phyloP scores from a whole-genome alignment of 768 basidiomycete species.

The Kwoniella bestiolae region DNA sequence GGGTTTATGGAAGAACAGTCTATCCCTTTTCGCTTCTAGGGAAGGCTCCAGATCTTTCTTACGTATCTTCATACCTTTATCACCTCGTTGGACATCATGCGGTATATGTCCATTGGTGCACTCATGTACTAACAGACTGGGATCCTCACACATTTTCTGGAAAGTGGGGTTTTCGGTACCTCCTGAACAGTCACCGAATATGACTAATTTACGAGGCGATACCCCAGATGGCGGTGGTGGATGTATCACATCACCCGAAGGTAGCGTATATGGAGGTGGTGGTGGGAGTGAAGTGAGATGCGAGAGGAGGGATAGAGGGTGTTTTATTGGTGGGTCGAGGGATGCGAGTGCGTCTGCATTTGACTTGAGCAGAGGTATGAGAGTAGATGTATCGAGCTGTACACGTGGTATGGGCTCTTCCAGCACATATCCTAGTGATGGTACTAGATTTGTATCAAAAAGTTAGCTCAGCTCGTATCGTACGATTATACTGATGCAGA shows the following conservation, averaged over 20 bases:
- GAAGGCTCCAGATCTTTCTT: constrained; percentile 67
- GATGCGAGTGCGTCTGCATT: constrained; percentile 42
- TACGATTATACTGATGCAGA: too few species aligned
- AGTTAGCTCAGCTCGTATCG: not conserved
- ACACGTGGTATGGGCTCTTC: constrained; percentile 48
- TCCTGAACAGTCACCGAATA: constrained; percentile 55
- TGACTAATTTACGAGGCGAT: constrained; percentile 46
- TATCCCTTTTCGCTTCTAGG: constrained; percentile 46
- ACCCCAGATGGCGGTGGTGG: constrained; percentile 41
- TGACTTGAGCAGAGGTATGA: constrained; percentile 47
- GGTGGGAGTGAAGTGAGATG: constrained; percentile 45
- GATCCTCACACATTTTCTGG: constrained; percentile 39
- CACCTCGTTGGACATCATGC: constrained; percentile 69
- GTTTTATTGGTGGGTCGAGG: constrained; percentile 44
- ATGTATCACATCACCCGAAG: constrained; percentile 44
- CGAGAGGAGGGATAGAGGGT: constrained; percentile 50
- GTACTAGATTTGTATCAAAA: constrained; percentile 29
- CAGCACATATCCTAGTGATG: constrained; percentile 51
- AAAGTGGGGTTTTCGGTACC: constrained; percentile 49
- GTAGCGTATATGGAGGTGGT: constrained; percentile 47
- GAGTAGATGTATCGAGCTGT: constrained; percentile 43
- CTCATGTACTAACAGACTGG: constrained; percentile 55
- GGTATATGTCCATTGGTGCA: constrained; percentile 56
- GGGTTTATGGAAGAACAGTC: constrained; percentile 7
- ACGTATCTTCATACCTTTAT: constrained; percentile 63